Base-by-base conservation (phyloP, 1,284 basidiomycete species). In the Cutaneotrichosporon sp. region DNA sequence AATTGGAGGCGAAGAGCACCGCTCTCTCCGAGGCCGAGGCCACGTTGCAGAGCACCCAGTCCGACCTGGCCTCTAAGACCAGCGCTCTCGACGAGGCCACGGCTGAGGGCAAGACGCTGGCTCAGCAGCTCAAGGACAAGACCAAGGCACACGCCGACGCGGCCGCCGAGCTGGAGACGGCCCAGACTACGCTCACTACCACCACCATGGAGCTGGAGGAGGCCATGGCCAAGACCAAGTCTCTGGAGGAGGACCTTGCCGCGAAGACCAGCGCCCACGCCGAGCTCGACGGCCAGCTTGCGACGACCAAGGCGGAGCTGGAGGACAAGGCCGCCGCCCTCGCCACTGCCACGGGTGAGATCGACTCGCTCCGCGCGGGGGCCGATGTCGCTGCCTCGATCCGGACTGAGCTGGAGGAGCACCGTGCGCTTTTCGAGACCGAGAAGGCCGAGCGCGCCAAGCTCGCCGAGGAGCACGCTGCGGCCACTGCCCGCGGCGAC, bases 321-420 rank as follows among this genome's bases (percentile, higher is more conserved):
- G 58, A 51, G 8, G 38, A 47, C 29, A 56, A 60, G 55, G 27
- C 45, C 2, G 54, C 24, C 27, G 18, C 52, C n/a, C 42, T 52
- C 25, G 33, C 18, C 42, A 24, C 43, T 3, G 50, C 59, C n/a
- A 49, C 24, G 33, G 54, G 54, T 11, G 62, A 68, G 29, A 25
- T 72, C n/a, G 54, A 66, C 5, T 56, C 60, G 1, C 60, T 65
- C 18, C 65, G 68, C 4, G 64, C 61, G 3, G 64, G 65, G 0
- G 67, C 69, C 18, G 65, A 65, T 22, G 54, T 63, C 2, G 36
- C 67, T 2, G 59, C 62, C 50, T 63, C 61, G 0, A 34, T 66
- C n/a, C 56, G 43, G 10, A 42, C 56, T 24, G 64, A 63, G 33
- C 59, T 66, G 22, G 60, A 62, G 4, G 46, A 33, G 22, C 51